Evolutionary conservation across 805 yeast species (phyloP).

Genomic region (Nematodospora valgi): DNA sequence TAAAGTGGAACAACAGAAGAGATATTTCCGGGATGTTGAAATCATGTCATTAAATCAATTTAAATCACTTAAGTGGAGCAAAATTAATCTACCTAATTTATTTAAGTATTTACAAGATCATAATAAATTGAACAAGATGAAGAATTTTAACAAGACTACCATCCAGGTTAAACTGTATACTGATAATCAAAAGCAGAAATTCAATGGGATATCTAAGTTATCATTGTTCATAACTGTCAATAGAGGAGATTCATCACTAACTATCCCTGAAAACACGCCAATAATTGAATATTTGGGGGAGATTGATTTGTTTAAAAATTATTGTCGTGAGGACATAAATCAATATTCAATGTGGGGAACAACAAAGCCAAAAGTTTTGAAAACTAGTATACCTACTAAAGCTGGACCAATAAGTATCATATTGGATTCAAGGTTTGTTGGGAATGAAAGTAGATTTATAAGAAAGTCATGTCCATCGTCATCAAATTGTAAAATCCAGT

Average conservation of each 20-base stretch:
- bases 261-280: constrained; percentile 45
- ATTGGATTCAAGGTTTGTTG: constrained; percentile 76
- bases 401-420: constrained; percentile 42
- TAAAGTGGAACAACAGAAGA: constrained; percentile 6
- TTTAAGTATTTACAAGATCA: constrained; percentile 29
- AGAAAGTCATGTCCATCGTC: constrained; percentile 61
- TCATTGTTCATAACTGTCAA: constrained; percentile 48
- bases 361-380: constrained; percentile 43
- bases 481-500: constrained; percentile 68
- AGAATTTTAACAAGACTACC: constrained; percentile 22
- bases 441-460: constrained; percentile 71
- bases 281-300: constrained; percentile 72
- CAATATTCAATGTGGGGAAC: constrained; percentile 77
- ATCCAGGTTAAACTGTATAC: constrained; percentile 54
- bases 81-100: constrained; percentile 31
- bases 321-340: constrained; percentile 62
- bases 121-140: constrained; percentile 26
- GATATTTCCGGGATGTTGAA: constrained; percentile 13
- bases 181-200: constrained; percentile 57
- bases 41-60: constrained; percentile 23
- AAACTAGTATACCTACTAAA: constrained; percentile 13
- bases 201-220: constrained; percentile 64
- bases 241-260: constrained; percentile 10
- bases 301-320: constrained; percentile 60
- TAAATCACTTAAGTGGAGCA: constrained; percentile 27